A percentile compares a stretch with the other conserved stretches of the same genome.
Conservation (phyloP, 225 moss, liverwort and hornwort species). For the Marchantia polymorpha region DNA sequence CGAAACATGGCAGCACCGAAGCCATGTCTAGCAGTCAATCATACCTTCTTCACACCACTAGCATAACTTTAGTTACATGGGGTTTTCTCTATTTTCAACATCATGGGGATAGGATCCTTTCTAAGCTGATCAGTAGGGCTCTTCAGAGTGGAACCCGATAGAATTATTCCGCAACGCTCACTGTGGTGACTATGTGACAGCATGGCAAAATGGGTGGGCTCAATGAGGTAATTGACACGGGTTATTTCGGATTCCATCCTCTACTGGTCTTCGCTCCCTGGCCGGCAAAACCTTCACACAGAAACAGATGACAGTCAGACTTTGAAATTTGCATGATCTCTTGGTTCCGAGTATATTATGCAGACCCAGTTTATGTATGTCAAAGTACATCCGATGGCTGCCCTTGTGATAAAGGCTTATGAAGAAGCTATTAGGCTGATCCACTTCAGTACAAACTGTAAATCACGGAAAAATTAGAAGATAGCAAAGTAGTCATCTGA, state of each 20-base stretch:
- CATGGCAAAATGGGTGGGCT: constrained; percentile 8
- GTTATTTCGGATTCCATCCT: constrained; percentile 58
- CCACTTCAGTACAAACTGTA: background rate
- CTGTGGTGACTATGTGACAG: background rate
- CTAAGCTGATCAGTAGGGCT: background rate
- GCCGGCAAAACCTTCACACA: constrained; percentile 65
- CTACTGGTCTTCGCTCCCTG: constrained; percentile 88
- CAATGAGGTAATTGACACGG: background rate
- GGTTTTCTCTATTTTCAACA: background rate
- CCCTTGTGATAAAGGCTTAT: background rate
- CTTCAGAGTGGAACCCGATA: background rate
- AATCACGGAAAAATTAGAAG: background rate
- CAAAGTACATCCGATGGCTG: background rate
- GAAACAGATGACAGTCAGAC: background rate
- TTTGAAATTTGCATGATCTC: background rate
- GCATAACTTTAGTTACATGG: constrained; percentile 1
- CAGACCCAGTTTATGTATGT: too few species aligned
- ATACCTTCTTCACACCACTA: background rate
- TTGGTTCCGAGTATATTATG: too few species aligned
- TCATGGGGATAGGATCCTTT: background rate
- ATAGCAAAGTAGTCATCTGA: background rate
- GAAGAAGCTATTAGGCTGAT: background rate
- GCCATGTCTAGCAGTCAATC: background rate
- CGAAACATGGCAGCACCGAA: background rate
- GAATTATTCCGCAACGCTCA: background rate